Conservation (phyloP, 164 flowering plant genomes). For the Tetracentron sinense region DNA sequence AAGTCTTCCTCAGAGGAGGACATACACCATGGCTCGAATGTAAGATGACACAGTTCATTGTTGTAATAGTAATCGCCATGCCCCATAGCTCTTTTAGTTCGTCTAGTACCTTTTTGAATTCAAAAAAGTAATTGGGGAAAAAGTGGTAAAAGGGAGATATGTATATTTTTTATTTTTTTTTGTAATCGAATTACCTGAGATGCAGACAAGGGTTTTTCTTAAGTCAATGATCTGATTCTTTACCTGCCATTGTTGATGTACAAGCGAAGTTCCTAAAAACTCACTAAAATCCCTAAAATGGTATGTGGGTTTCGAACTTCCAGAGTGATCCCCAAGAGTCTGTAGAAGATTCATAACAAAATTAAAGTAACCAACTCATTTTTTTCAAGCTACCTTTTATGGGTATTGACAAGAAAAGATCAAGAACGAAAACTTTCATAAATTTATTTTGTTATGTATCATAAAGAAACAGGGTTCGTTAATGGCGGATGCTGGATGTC, state of each 20-base stretch:
- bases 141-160: not conserved
- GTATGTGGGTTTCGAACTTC: not conserved
- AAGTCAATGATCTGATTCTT: constrained; percentile 9
- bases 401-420: too few relatives aligned
- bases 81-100: constrained; percentile 79
- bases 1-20: constrained; percentile 71
- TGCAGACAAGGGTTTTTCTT: constrained; percentile 15
- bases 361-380: too few relatives aligned
- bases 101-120: constrained; percentile 41
- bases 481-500: too few relatives aligned
- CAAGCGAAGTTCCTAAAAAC: too few relatives aligned
- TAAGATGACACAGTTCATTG: constrained; percentile 66
- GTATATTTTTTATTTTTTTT: not conserved
- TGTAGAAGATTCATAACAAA: too few relatives aligned
- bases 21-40: constrained; percentile 65
- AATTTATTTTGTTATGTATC: too few relatives aligned
- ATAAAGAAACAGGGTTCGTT: too few relatives aligned
- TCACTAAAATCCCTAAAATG: not conserved
- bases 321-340: not conserved
- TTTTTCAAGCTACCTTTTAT: too few relatives aligned
- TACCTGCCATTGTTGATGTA: not conserved
- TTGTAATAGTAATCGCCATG: constrained; percentile 80
- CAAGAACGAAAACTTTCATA: too few relatives aligned
- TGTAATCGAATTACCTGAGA: constrained; percentile 11
- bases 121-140: not conserved